phyloP scores from a whole-genome alignment of 495 filamentous ascomycete genomes.

The Paragyromitra xinjiangensis region DNA sequence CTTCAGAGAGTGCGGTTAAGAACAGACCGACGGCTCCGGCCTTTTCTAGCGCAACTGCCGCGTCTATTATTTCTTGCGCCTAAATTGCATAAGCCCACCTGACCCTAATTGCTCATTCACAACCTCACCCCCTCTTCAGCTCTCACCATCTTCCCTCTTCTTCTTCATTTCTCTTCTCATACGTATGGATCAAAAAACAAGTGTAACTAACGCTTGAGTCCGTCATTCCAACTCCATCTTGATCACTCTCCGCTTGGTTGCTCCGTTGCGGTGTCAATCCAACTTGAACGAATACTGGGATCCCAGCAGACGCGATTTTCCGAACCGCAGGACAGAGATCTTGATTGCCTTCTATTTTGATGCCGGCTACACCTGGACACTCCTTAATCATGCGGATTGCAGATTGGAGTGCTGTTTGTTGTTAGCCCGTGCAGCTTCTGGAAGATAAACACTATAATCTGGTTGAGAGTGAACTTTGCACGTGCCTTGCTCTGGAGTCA shows the following conservation, averaged over 20 bases:
- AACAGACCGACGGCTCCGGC: conserved; percentile 55
- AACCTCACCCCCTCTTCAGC: neutral
- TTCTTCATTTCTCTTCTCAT: neutral
- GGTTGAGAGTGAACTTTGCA: neutral
- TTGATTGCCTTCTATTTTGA: conserved; percentile 93
- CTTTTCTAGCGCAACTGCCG: conserved; percentile 86
- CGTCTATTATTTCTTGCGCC: conserved; percentile 53
- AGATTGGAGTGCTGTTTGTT: conserved; percentile 70
- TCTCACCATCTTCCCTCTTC: neutral
- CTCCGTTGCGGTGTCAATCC: conserved; percentile 95
- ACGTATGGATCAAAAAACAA: conserved; percentile 8
- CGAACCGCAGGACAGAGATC: conserved; percentile 88
- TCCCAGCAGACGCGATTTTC: conserved; percentile 87
- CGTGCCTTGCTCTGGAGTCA: conserved; percentile 76
- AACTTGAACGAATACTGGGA: conserved; percentile 91
- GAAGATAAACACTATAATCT: neutral
- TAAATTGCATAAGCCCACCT: conserved; percentile 47
- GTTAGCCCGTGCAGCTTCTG: conserved; percentile 2
- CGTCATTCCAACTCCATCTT: conserved; percentile 73
- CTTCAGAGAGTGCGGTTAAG: conserved; percentile 51
- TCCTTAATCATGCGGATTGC: conserved; percentile 91
- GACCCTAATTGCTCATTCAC: neutral
- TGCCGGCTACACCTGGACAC: conserved; percentile 73
- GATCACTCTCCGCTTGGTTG: conserved; percentile 74
- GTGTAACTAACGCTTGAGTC: conserved; percentile 56